Conservation (phyloP, 2,329 filamentous ascomycete species). For the Didymosphaeria variabile region DNA sequence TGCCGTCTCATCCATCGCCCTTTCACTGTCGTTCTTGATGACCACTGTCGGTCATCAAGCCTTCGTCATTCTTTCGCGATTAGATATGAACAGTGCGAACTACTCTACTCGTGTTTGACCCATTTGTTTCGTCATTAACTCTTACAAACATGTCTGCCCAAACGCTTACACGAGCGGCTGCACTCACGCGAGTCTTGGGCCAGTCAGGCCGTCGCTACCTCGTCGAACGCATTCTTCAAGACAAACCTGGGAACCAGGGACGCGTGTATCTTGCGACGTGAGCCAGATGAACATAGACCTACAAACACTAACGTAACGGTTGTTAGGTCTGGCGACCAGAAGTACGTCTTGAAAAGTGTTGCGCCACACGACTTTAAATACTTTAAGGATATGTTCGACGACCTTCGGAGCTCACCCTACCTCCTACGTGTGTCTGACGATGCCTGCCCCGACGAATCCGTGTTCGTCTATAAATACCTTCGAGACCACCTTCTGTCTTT, state of each 20-base stretch:
- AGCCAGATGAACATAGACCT: too few species aligned
- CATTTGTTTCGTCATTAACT: too few species aligned
- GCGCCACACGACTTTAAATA: constrained; percentile 18
- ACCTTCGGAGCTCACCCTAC: constrained; percentile 23
- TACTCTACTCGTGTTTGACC: too few species aligned
- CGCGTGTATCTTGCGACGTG: constrained; percentile 23
- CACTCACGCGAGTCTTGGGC: constrained; percentile 20
- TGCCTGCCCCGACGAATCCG: constrained; percentile 55
- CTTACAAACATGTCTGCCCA: too few species aligned
- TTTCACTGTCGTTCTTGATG: too few species aligned
- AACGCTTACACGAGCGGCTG: constrained; percentile 7
- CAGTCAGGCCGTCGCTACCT: constrained; percentile 25
- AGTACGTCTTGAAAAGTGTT: constrained; percentile 27
- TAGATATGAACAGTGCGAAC: too few species aligned
- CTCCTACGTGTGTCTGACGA: constrained; percentile 45
- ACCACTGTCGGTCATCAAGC: too few species aligned
- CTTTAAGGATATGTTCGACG: constrained; percentile 21
- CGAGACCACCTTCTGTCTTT: constrained; percentile 2
- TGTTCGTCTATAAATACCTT: constrained; percentile 59
- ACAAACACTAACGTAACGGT: constrained; percentile 8
- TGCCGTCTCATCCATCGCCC: too few species aligned
- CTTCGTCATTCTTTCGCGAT: too few species aligned
- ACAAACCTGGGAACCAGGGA: constrained; percentile 19
- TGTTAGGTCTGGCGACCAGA: constrained; percentile 17
- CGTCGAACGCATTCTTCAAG: constrained; percentile 23